Percentiles rank a stretch among this genome's conserved stretches.
These are phyloP conservation scores for Phellopilus nigrolimitatus DNA, from an alignment of 1,284 basidiomycete species.

Conservation along the genomic window DNA sequence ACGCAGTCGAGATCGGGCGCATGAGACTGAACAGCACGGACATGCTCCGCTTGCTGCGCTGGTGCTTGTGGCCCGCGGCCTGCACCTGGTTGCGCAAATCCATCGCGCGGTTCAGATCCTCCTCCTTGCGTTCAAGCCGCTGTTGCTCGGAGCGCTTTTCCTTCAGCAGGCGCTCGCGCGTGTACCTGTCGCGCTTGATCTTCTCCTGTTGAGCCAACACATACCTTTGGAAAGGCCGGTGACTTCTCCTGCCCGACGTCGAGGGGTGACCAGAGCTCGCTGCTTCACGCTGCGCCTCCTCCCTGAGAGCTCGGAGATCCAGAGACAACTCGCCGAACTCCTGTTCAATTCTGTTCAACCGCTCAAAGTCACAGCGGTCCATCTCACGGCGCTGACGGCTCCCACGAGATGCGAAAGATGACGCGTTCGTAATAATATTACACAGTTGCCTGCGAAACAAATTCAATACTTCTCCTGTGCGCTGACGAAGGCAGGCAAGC, in stretches of 20 bases:
- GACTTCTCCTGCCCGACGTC: conserved; percentile 40
- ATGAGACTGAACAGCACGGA: conserved; percentile 78
- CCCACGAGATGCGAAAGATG: conserved; percentile 38
- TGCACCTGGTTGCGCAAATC: conserved; percentile 43
- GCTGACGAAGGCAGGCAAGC: conserved; percentile 19
- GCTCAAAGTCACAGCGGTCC: conserved; percentile 64
- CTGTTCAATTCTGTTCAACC: conserved; percentile 67
- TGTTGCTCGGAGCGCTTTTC: conserved; percentile 71
- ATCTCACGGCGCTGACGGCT: conserved; percentile 47
- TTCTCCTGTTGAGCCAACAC: conserved; percentile 69
- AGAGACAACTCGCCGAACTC: conserved; percentile 55
- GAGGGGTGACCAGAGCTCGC: conserved; percentile 33
- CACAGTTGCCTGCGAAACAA: conserved; percentile 50
- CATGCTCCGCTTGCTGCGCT: conserved; percentile 80
- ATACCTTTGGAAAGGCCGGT: conserved; percentile 65
- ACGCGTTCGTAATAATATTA: conserved; percentile 54
- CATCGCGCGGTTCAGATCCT: conserved; percentile 69
- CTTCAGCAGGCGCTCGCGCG: conserved; percentile 61
- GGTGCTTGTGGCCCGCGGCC: conserved; percentile 51
- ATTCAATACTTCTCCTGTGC: conserved; percentile 15
- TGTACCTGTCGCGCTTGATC: conserved; percentile 64
- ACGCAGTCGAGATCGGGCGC: conserved; percentile 81
- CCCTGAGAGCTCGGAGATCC: conserved; percentile 64
- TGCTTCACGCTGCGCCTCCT: conserved; percentile 66
- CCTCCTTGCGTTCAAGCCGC: conserved; percentile 64